Evolutionary conservation across 306 rosid species (phyloP).

Genomic region (Fragaria vesca): DNA sequence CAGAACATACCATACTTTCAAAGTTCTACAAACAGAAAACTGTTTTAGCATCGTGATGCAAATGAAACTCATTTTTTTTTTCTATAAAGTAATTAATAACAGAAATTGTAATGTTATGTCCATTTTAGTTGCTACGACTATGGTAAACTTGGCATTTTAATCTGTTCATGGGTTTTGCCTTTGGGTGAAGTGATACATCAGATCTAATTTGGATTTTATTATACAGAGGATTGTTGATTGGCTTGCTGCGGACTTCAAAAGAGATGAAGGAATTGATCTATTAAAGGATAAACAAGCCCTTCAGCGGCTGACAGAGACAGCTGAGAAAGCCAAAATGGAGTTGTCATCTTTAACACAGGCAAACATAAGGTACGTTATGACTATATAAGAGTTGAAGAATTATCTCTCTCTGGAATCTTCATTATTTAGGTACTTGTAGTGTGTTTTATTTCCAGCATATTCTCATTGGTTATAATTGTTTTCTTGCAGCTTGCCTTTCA

Average conservation of each 20-base stretch:
- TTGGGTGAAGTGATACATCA: background rate
- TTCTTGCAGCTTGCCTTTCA: conserved; percentile 77
- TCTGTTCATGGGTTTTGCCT: background rate
- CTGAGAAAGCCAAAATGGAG: conserved; percentile 97
- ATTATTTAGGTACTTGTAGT: too few relatives aligned
- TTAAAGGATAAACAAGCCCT: conserved; percentile 94
- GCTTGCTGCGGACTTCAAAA: conserved; percentile 68
- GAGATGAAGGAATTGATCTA: conserved; percentile 83
- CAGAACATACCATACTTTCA: background rate
- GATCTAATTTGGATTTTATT: background rate
- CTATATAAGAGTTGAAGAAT: background rate
- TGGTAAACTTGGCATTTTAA: background rate
- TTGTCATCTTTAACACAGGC: conserved; percentile 81
- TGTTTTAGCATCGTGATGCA: background rate
- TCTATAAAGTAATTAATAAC: too few relatives aligned
- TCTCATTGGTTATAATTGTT: background rate
- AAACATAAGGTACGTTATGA: conserved; percentile 54
- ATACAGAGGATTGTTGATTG: conserved; percentile 86
- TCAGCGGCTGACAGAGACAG: conserved; percentile 90
- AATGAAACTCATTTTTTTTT: too few relatives aligned
- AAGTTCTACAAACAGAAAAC: background rate
- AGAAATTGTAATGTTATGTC: background rate
- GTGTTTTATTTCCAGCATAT: background rate
- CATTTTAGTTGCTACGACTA: background rate
- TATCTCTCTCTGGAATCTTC: background rate